These are phyloP conservation scores for Flaveria linearis DNA, from an alignment of 129 eudicot genomes.

Conservation along the genomic window DNA sequence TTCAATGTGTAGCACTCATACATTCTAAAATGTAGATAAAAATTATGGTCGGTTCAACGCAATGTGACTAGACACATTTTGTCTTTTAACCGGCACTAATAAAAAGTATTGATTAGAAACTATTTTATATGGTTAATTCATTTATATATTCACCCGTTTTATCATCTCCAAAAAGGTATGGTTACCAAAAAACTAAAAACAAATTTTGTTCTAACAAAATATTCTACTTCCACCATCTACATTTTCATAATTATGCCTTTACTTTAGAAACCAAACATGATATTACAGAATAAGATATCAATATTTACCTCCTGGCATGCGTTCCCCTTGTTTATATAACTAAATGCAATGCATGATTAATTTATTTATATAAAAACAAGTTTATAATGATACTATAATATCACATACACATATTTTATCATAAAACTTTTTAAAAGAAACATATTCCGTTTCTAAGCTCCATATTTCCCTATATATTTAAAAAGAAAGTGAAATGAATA, in stretches of 20 bases:
- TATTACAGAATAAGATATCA: background rate
- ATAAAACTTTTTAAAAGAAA: slow-evolving; percentile 1
- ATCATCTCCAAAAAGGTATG: background rate
- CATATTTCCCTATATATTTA: too few relatives aligned
- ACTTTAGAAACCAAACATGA: slow-evolving; percentile 4
- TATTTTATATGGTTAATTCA: too few relatives aligned
- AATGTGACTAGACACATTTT: too few relatives aligned
- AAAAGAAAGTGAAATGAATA: too few relatives aligned
- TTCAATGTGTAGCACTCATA: too few relatives aligned
- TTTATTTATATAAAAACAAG: background rate
- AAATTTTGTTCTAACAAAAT: background rate
- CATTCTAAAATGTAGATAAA: too few relatives aligned
- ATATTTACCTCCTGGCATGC: background rate
- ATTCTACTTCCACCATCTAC: background rate
- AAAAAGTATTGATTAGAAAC: too few relatives aligned
- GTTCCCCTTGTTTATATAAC: slow-evolving; percentile 12
- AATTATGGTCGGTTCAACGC: too few relatives aligned
- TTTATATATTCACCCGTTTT: background rate
- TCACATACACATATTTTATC: background rate
- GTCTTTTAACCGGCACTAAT: too few relatives aligned
- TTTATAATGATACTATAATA: background rate
- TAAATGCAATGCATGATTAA: slow-evolving; percentile 4
- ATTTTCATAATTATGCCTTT: slow-evolving; percentile 2
- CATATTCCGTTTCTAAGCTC: slow-evolving; percentile 9
- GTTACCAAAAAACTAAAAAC: background rate